These are phyloP conservation scores for Choiromyces venosus DNA, from an alignment of 495 filamentous ascomycete genomes.

Conservation along the genomic window DNA sequence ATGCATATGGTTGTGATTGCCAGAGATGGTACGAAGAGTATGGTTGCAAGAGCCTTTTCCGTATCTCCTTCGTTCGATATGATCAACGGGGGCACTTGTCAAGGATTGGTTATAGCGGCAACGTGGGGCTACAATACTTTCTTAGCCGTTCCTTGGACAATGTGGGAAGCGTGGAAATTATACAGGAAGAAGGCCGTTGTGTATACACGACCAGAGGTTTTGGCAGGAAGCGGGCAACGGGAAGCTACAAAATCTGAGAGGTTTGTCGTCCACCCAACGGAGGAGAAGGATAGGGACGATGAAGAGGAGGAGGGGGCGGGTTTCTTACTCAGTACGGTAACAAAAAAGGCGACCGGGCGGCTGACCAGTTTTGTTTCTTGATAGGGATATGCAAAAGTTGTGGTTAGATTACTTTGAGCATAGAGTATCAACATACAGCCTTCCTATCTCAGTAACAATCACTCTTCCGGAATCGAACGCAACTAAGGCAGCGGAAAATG, in stretches of 20 bases:
- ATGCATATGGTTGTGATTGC: constrained; percentile 41
- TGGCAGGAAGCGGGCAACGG: constrained; percentile 33
- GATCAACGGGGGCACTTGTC: constrained; percentile 29
- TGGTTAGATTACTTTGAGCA: constrained; percentile 35
- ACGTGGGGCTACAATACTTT: constrained; percentile 41
- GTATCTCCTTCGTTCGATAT: constrained; percentile 37
- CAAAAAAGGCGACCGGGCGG: neutral
- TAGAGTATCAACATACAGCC: constrained; percentile 29
- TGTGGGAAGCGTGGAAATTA: constrained; percentile 41
- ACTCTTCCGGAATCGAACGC: constrained; percentile 37
- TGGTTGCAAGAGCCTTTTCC: constrained; percentile 40
- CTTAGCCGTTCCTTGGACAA: constrained; percentile 38
- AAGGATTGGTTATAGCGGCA: constrained; percentile 31
- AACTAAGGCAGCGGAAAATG: constrained; percentile 24
- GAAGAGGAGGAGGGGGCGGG: neutral
- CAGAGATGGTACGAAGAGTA: constrained; percentile 37
- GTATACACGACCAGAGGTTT: constrained; percentile 39
- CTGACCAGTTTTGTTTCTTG: neutral
- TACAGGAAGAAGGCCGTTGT: constrained; percentile 38
- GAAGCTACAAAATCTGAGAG: constrained; percentile 37
- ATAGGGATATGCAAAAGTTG: constrained; percentile 36
- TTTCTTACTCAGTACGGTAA: neutral
- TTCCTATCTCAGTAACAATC: constrained; percentile 32
- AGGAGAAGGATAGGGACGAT: neutral
- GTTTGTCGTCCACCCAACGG: constrained; percentile 13